phyloP scores from a whole-genome alignment of 2,329 filamentous ascomycete species.

The Diplodia seriata region DNA sequence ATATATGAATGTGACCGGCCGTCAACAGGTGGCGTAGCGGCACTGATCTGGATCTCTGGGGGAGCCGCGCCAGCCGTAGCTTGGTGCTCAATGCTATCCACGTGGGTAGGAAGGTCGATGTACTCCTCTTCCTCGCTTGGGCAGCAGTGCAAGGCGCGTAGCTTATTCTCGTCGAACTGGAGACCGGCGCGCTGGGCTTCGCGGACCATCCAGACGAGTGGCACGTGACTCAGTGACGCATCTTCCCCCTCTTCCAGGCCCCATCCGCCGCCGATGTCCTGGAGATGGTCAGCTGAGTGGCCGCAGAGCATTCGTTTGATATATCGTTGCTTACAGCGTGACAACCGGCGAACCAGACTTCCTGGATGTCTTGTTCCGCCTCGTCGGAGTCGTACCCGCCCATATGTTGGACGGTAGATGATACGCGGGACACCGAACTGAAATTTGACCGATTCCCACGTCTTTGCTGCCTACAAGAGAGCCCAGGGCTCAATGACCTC shows the following conservation, averaged over 20 bases:
- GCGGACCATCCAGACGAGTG: constrained; percentile 73
- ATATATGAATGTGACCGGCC: constrained; percentile 16
- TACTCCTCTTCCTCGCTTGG: constrained; percentile 49
- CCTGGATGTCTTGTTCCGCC: constrained; percentile 73
- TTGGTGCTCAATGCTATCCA: background rate
- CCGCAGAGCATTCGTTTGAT: too few species aligned
- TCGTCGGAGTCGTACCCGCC: constrained; percentile 44
- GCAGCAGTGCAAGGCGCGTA: constrained; percentile 70
- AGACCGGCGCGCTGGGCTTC: constrained; percentile 71
- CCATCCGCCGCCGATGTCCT: constrained; percentile 80
- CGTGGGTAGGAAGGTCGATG: background rate
- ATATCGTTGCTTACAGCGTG: constrained; percentile 60
- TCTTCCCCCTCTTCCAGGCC: constrained; percentile 61
- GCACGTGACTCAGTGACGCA: constrained; percentile 69
- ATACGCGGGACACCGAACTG: constrained; percentile 13
- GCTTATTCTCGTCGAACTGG: constrained; percentile 71
- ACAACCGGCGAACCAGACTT: constrained; percentile 81
- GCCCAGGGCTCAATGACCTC: constrained; percentile 43
- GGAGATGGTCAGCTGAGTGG: background rate
- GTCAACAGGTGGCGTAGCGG: constrained; percentile 34
- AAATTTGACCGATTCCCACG: constrained; percentile 26
- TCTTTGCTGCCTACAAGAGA: constrained; percentile 35
- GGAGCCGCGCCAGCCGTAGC: constrained; percentile 32
- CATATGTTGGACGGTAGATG: constrained; percentile 29
- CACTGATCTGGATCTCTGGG: constrained; percentile 45